These are phyloP conservation scores for Punica granatum DNA, from an alignment of 345 rosid species.

Conservation along the genomic window DNA sequence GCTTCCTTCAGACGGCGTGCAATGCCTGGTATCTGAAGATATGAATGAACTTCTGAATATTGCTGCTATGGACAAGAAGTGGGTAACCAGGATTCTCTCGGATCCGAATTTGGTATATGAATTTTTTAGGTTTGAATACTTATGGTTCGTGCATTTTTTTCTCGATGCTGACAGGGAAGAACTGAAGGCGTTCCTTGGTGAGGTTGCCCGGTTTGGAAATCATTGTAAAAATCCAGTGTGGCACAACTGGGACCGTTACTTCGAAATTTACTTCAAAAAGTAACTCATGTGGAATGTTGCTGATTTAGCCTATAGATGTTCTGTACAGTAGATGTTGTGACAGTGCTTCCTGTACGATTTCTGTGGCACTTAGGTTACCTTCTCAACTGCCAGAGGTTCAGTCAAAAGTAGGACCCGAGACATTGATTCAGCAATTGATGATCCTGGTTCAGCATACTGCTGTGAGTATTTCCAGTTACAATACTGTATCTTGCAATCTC, in stretches of 20 bases:
- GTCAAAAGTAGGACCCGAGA: slow-evolving; percentile 62
- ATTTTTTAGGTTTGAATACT: background rate
- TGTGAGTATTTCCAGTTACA: slow-evolving; percentile 36
- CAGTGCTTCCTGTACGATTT: slow-evolving; percentile 15
- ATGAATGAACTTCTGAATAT: slow-evolving; percentile 66
- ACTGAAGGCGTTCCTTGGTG: slow-evolving; percentile 73
- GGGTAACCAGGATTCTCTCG: background rate
- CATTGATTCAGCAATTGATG: slow-evolving; percentile 62
- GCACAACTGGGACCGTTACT: slow-evolving; percentile 94
- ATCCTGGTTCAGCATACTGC: slow-evolving; percentile 73
- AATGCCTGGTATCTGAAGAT: slow-evolving; percentile 66
- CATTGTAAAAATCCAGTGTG: slow-evolving; percentile 97
- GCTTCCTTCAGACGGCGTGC: slow-evolving; percentile 84
- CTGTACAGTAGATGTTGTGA: background rate
- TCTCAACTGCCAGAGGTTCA: slow-evolving; percentile 63
- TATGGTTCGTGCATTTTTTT: slow-evolving; percentile 5
- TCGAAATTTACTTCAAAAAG: slow-evolving; percentile 46
- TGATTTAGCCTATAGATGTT: slow-evolving; percentile 8
- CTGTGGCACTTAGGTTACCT: slow-evolving; percentile 50
- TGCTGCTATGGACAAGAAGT: slow-evolving; percentile 94
- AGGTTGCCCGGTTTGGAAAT: slow-evolving; percentile 95
- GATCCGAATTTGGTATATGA: background rate
- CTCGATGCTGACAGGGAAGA: slow-evolving; percentile 57
- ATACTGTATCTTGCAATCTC: no score
- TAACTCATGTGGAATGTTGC: slow-evolving; percentile 27